Conservation (phyloP, 108 stramenopile genomes). For the Nitzschia palea region DNA sequence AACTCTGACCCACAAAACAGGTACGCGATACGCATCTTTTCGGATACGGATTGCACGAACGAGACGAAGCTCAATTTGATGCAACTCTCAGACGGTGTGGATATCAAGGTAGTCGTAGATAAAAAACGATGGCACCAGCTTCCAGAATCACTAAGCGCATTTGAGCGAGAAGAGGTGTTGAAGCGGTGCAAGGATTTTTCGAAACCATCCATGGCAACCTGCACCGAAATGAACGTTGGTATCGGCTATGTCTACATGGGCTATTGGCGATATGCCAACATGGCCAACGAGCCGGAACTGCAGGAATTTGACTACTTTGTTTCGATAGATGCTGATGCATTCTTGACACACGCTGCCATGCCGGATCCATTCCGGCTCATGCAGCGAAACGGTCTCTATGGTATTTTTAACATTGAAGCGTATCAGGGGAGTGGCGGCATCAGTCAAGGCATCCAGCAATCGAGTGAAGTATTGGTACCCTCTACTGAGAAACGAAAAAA, state of each 20-base stretch:
- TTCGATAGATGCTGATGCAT: constrained; percentile 5
- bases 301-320: constrained; percentile 21
- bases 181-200: constrained; percentile 1
- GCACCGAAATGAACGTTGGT: background rate
- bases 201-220: constrained; percentile 1
- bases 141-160: background rate
- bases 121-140: constrained; percentile 17
- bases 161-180: background rate
- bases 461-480: background rate
- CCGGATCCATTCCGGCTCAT: constrained; percentile 10
- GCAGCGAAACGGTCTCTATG: background rate
- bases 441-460: constrained; percentile 4
- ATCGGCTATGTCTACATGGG: background rate
- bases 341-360: constrained; percentile 5
- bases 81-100: too few species aligned
- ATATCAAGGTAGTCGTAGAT: too few species aligned
- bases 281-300: constrained; percentile 16
- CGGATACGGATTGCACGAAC: too few species aligned
- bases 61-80: too few species aligned
- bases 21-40: too few species aligned
- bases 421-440: background rate
- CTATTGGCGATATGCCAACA: constrained; percentile 10
- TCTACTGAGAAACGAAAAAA: constrained; percentile 4
- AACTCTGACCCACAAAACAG: too few species aligned
- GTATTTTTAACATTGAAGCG: constrained; percentile 8